Percentiles rank a stretch among this genome's conserved stretches.
These are phyloP conservation scores for Paramecium sonneborni DNA, from an alignment of 73 alveolate species.

Conservation along the genomic window DNA sequence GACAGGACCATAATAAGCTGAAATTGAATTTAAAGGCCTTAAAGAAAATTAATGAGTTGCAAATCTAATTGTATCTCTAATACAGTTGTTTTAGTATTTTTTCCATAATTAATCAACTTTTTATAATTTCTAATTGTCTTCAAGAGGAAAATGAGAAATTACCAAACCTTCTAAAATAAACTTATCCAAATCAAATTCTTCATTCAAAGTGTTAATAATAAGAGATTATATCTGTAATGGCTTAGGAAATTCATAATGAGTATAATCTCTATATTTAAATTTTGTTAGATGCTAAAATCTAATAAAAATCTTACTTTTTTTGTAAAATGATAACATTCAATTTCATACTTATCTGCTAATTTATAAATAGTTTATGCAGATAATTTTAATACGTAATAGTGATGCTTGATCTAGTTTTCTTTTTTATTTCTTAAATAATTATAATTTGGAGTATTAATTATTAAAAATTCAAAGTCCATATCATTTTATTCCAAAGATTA, in stretches of 20 bases:
- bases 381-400: neutral
- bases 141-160: neutral
- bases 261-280: neutral
- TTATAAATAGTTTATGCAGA: constrained; percentile 12
- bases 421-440: neutral
- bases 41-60: neutral
- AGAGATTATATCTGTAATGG: neutral
- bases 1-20: constrained; percentile 39
- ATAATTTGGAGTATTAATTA: neutral
- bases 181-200: constrained; percentile 41
- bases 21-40: constrained; percentile 2
- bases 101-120: constrained; percentile 32
- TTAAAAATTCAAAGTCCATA: neutral
- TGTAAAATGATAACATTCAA: constrained; percentile 37
- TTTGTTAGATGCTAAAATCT: neutral
- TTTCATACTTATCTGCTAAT: neutral
- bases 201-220: neutral
- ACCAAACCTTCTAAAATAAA: constrained; percentile 37
- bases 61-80: constrained; percentile 22
- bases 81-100: neutral
- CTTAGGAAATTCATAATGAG: constrained; percentile 2
- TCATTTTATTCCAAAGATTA: neutral
- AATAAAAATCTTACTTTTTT: neutral
- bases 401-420: neutral
- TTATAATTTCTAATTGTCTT: neutral